Percentiles rank a stretch among this genome's conserved stretches.
phyloP scores from a whole-genome alignment of 345 rosid species.

The Microthlaspi erraticum region DNA sequence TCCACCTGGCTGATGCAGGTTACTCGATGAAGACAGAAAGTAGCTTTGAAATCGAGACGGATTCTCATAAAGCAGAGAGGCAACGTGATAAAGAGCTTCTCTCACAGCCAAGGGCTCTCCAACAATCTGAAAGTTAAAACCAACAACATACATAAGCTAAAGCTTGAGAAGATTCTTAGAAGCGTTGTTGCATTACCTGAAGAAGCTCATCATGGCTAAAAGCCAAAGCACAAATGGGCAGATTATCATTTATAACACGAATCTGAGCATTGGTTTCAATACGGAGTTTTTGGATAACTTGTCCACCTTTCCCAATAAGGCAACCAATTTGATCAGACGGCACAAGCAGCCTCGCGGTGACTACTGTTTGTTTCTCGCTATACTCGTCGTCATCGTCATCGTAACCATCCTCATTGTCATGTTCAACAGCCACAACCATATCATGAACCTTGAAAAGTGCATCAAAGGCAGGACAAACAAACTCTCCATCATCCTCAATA shows the following conservation, averaged over 20 bases:
- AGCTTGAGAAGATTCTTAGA: neutral
- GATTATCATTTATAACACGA: constrained; percentile 60
- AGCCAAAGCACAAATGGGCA: constrained; percentile 65
- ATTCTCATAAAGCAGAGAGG: constrained; percentile 65
- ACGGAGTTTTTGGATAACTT: constrained; percentile 62
- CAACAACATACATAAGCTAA: constrained; percentile 22
- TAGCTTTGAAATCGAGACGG: constrained; percentile 68
- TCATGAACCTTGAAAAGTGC: constrained; percentile 70
- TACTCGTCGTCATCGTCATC: constrained; percentile 54
- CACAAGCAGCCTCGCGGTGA: constrained; percentile 63
- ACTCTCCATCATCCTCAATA: constrained; percentile 50
- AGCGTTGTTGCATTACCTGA: constrained; percentile 52
- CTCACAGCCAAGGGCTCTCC: constrained; percentile 60
- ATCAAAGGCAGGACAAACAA: constrained; percentile 67
- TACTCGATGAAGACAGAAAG: constrained; percentile 55
- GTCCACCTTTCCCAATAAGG: constrained; percentile 74
- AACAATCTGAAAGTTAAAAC: constrained; percentile 50
- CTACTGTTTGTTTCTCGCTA: constrained; percentile 49
- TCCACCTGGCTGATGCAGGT: constrained; percentile 47
- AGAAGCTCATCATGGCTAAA: constrained; percentile 65
- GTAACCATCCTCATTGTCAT: constrained; percentile 47
- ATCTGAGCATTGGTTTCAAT: constrained; percentile 62
- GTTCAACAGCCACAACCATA: constrained; percentile 54
- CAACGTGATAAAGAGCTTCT: constrained; percentile 59
- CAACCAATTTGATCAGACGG: constrained; percentile 80